Conservation (phyloP, 495 filamentous ascomycete species). For the Terfezia claveryi region DNA sequence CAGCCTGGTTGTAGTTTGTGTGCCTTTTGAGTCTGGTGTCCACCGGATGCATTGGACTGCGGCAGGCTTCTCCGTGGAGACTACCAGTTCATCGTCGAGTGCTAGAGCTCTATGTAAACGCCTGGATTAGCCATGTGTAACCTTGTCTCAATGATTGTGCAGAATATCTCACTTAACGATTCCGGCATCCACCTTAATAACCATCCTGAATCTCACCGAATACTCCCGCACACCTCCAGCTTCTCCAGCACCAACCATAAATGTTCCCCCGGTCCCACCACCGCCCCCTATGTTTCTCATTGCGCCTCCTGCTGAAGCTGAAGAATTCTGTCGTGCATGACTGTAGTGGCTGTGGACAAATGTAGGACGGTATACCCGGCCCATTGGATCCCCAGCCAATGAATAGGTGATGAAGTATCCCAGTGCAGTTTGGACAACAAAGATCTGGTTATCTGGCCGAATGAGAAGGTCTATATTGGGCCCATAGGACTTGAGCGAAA, state of each 20-base stretch:
- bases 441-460: conserved; percentile 73
- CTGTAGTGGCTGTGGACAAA: conserved; percentile 40
- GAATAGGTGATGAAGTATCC: conserved; percentile 91
- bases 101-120: conserved; percentile 41
- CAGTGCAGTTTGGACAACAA: conserved; percentile 71
- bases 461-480: conserved; percentile 63
- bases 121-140: neutral
- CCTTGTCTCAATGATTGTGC: neutral
- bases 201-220: conserved; percentile 83
- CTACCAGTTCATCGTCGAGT: conserved; percentile 78
- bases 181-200: conserved; percentile 92
- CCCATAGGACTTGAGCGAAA: conserved; percentile 66
- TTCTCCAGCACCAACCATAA: conserved; percentile 42
- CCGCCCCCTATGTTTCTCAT: conserved; percentile 29
- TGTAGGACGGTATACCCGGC: conserved; percentile 62
- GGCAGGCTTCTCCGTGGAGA: conserved; percentile 79
- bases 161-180: conserved; percentile 33
- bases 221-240: conserved; percentile 66
- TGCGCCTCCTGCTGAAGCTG: conserved; percentile 31
- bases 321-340: conserved; percentile 53
- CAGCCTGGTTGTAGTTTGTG: conserved; percentile 77
- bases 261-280: conserved; percentile 21
- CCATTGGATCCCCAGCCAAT: conserved; percentile 59
- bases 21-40: conserved; percentile 58
- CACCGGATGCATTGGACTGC: conserved; percentile 93